A percentile compares a stretch with the other conserved stretches of the same genome.
Conservation (phyloP, 148 eudicot species). For the Mesembryanthemum crystallinum region DNA sequence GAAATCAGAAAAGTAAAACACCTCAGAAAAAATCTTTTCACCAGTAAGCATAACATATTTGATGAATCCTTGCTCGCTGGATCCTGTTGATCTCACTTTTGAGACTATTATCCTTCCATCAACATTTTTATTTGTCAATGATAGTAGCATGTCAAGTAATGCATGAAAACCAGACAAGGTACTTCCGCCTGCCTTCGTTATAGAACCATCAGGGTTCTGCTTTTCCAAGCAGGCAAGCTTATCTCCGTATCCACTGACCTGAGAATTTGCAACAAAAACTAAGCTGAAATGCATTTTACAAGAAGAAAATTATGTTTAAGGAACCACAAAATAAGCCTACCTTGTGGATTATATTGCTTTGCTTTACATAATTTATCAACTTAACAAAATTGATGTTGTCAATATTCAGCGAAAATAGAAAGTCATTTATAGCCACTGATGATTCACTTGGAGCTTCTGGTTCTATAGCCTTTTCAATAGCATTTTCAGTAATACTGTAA, state of each 20-base stretch:
- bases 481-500: conserved; percentile 20
- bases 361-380: conserved; percentile 69
- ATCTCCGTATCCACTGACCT: conserved; percentile 95
- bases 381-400: conserved; percentile 93
- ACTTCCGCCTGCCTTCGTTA: conserved; percentile 49
- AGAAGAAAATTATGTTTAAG: neutral
- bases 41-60: conserved; percentile 98
- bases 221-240: conserved; percentile 44
- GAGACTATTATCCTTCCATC: conserved; percentile 88
- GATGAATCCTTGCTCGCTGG: conserved; percentile 57
- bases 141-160: conserved; percentile 55
- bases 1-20: conserved; percentile 26
- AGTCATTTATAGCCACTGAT: conserved; percentile 77
- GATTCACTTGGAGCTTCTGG: conserved; percentile 39
- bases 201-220: conserved; percentile 27
- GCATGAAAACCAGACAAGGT: conserved; percentile 72
- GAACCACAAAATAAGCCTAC: conserved; percentile 28
- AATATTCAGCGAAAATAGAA: conserved; percentile 76
- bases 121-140: conserved; percentile 69
- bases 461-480: conserved; percentile 33
- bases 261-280: conserved; percentile 18
- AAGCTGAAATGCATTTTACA: neutral
- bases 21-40: conserved; percentile 86
- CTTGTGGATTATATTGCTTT: conserved; percentile 92
- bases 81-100: conserved; percentile 30